phyloP scores from a whole-genome alignment of 2,329 filamentous ascomycete genomes.

The Penicillium sp. region DNA sequence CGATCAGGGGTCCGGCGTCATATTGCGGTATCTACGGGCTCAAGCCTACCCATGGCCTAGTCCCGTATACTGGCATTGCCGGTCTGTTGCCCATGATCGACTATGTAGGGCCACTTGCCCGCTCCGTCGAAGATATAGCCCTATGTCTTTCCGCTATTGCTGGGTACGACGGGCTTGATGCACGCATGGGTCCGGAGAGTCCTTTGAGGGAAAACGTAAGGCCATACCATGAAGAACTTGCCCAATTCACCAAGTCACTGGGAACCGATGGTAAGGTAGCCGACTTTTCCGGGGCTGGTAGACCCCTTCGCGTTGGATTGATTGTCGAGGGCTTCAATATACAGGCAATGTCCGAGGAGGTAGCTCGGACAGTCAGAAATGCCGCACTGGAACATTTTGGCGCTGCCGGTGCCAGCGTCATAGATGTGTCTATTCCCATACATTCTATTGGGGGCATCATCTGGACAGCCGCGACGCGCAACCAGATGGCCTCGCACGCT shows the following conservation, averaged over 20 bases:
- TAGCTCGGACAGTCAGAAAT: slow-evolving; percentile 39
- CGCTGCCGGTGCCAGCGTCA: slow-evolving; percentile 47
- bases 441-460: slow-evolving; percentile 46
- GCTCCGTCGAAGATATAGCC: slow-evolving; percentile 37
- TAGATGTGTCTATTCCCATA: slow-evolving; percentile 49
- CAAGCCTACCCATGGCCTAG: slow-evolving; percentile 43
- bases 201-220: slow-evolving; percentile 7
- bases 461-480: slow-evolving; percentile 37
- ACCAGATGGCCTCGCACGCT: slow-evolving; percentile 27
- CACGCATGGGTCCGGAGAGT: slow-evolving; percentile 29
- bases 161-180: slow-evolving; percentile 45
- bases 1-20: slow-evolving; percentile 33
- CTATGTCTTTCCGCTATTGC: slow-evolving; percentile 41
- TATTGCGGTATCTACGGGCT: slow-evolving; percentile 34
- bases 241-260: neutral
- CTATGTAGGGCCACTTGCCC: slow-evolving; percentile 43
- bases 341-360: slow-evolving; percentile 35
- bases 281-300: slow-evolving; percentile 28
- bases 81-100: slow-evolving; percentile 48
- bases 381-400: slow-evolving; percentile 40
- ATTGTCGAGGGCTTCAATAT: slow-evolving; percentile 45
- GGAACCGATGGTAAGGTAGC: neutral
- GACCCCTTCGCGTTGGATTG: slow-evolving; percentile 33
- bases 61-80: slow-evolving; percentile 48
- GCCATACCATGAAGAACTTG: neutral